These are phyloP conservation scores for Alternaria arborescens DNA, from an alignment of 2,329 filamentous ascomycete species.

Conservation along the genomic window DNA sequence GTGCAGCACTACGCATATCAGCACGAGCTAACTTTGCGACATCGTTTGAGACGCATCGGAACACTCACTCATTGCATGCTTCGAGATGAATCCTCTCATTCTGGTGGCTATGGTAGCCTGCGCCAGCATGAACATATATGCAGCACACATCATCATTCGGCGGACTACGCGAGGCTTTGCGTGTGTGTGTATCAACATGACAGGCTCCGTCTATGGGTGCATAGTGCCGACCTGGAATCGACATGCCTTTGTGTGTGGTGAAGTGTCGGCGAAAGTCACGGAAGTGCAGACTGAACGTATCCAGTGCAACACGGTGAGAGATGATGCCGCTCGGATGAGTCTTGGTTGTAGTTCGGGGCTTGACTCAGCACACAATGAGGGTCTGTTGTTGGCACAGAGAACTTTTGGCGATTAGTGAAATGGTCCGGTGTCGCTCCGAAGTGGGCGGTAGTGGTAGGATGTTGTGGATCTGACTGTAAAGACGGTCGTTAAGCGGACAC, in stretches of 20 bases:
- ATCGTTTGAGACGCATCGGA: neutral
- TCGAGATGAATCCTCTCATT: constrained; percentile 87
- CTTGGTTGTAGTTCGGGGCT: neutral
- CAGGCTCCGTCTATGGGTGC: constrained; percentile 35
- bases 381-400: neutral
- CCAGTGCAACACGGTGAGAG: constrained; percentile 14
- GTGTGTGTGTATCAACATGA: constrained; percentile 30
- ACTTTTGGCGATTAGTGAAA: too few relatives aligned
- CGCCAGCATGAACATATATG: constrained; percentile 95
- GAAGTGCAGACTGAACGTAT: constrained; percentile 34
- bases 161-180: constrained; percentile 53
- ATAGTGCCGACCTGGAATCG: constrained; percentile 27
- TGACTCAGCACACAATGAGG: neutral
- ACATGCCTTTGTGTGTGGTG: constrained; percentile 37
- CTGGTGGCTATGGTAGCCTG: constrained; percentile 87
- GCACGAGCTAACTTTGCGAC: neutral
- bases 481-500: constrained; percentile 18
- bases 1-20: constrained; percentile 71
- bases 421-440: neutral
- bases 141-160: constrained; percentile 66
- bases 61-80: constrained; percentile 84
- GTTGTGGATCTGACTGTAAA: neutral
- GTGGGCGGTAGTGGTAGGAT: neutral
- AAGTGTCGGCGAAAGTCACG: constrained; percentile 39
- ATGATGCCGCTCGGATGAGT: neutral